Percentiles rank a stretch among this genome's conserved stretches.
These are phyloP conservation scores for Cystobasidium slooffiae DNA, from an alignment of 1,284 basidiomycete species.

Conservation along the genomic window DNA sequence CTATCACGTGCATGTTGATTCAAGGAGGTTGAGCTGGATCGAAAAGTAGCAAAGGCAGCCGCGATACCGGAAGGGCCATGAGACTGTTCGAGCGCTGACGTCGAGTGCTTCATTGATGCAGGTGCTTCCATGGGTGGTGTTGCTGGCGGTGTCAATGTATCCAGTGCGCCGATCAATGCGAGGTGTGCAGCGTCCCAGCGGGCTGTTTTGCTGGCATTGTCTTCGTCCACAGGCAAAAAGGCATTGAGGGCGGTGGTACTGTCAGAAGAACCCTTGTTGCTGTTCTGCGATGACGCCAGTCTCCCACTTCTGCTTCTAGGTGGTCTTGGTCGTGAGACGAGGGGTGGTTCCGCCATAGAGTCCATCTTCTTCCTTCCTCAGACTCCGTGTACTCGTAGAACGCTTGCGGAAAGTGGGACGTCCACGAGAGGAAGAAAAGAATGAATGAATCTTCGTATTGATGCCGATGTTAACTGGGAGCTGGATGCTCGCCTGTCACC, in stretches of 20 bases:
- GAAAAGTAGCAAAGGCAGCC: too few relatives aligned
- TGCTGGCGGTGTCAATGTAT: conserved; percentile 43
- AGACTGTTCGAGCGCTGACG: conserved; percentile 53
- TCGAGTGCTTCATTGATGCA: conserved; percentile 80
- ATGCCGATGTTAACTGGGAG: too few relatives aligned
- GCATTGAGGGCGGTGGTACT: neutral
- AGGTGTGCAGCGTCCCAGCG: conserved; percentile 6
- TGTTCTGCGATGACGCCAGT: conserved; percentile 6
- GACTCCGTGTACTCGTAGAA: neutral
- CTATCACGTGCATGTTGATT: neutral
- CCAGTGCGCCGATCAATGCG: conserved; percentile 38
- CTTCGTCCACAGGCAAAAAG: neutral
- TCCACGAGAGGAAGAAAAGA: too few relatives aligned
- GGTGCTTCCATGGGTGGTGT: conserved; percentile 64
- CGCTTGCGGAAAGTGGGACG: too few relatives aligned
- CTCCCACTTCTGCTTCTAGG: conserved; percentile 5
- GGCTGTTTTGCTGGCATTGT: neutral
- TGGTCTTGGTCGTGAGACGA: conserved; percentile 6
- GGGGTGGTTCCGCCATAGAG: neutral
- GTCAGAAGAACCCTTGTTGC: neutral
- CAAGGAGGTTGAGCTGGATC: too few relatives aligned
- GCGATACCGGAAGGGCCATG: too few relatives aligned
- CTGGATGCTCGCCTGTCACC: too few relatives aligned
- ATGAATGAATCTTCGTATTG: too few relatives aligned
- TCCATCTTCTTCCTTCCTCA: neutral